Percentiles rank a stretch among this genome's conserved stretches.
These are phyloP conservation scores for Neopestalotiopsis sp. DNA, from an alignment of 2,329 filamentous ascomycete genomes.

Conservation along the genomic window DNA sequence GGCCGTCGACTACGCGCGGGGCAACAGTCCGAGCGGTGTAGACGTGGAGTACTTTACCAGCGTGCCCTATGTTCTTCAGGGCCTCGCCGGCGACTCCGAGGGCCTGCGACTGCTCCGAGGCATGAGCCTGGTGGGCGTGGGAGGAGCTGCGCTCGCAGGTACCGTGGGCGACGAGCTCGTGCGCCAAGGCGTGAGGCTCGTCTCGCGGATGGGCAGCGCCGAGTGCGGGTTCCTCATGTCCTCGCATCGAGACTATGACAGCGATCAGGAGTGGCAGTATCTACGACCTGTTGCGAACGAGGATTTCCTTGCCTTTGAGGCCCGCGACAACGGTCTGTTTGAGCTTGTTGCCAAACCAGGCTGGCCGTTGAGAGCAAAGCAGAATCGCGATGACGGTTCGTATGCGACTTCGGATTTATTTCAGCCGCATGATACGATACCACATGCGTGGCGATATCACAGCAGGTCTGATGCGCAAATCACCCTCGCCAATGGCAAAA, in stretches of 20 bases:
- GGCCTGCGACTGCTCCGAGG: conserved; percentile 49
- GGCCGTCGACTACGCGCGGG: conserved; percentile 48
- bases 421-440: conserved; percentile 54
- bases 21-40: conserved; percentile 36
- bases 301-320: conserved; percentile 50
- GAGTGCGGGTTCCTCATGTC: conserved; percentile 72
- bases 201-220: conserved; percentile 69
- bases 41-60: conserved; percentile 65
- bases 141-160: conserved; percentile 62
- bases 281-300: conserved; percentile 47
- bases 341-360: conserved; percentile 60
- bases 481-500: conserved; percentile 69
- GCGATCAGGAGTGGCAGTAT: conserved; percentile 67
- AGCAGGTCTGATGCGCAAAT: conserved; percentile 67
- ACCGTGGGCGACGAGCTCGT: conserved; percentile 61
- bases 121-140: conserved; percentile 69
- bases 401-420: conserved; percentile 71
- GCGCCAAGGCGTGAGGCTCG: conserved; percentile 54
- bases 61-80: conserved; percentile 64
- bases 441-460: conserved; percentile 66
- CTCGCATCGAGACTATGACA: conserved; percentile 60
- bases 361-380: conserved; percentile 67
- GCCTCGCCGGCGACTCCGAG: conserved; percentile 49
- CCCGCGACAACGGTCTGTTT: conserved; percentile 45
- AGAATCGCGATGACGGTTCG: conserved; percentile 62